Conservation (phyloP, 768 basidiomycete genomes). For the Amylocystis lapponica region DNA sequence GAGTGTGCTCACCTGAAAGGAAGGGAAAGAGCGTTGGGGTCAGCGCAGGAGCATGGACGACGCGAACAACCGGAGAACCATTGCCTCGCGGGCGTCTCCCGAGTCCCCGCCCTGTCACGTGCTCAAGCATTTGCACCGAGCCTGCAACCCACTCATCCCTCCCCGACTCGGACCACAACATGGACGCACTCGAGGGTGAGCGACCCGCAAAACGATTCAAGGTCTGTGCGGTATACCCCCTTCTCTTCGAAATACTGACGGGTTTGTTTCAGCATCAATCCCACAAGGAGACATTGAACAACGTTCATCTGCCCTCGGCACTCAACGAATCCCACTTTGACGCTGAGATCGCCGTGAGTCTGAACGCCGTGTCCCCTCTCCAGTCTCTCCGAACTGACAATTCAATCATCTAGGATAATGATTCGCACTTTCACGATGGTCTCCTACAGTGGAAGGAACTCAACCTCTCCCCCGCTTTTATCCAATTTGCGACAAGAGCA, state of each 20-base stretch:
- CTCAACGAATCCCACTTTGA: slow-evolving; percentile 48
- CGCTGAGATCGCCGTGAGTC: slow-evolving; percentile 48
- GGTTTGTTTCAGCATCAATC: slow-evolving; percentile 60
- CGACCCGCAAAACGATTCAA: slow-evolving; percentile 23
- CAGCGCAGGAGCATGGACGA: no score
- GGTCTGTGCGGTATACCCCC: slow-evolving; percentile 7
- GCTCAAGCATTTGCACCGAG: no score
- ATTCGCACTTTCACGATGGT: slow-evolving; percentile 72
- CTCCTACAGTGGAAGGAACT: slow-evolving; percentile 75
- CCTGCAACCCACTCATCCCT: no score
- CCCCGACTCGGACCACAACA: not conserved
- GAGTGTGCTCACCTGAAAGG: no score
- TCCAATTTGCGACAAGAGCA: slow-evolving; percentile 59
- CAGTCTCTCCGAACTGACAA: not conserved
- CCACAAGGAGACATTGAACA: slow-evolving; percentile 57
- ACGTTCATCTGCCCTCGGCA: slow-evolving; percentile 67
- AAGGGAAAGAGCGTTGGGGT: not conserved
- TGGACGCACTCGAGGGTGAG: slow-evolving; percentile 3
- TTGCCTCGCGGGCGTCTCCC: no score
- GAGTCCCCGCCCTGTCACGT: no score
- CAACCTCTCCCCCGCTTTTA: slow-evolving; percentile 71
- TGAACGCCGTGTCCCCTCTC: not conserved
- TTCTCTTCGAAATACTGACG: not conserved
- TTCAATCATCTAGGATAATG: slow-evolving; percentile 50
- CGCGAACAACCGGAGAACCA: no score